These are phyloP conservation scores for Aspergillus brasiliensis DNA, from an alignment of 2,329 filamentous ascomycete genomes.

Conservation along the genomic window DNA sequence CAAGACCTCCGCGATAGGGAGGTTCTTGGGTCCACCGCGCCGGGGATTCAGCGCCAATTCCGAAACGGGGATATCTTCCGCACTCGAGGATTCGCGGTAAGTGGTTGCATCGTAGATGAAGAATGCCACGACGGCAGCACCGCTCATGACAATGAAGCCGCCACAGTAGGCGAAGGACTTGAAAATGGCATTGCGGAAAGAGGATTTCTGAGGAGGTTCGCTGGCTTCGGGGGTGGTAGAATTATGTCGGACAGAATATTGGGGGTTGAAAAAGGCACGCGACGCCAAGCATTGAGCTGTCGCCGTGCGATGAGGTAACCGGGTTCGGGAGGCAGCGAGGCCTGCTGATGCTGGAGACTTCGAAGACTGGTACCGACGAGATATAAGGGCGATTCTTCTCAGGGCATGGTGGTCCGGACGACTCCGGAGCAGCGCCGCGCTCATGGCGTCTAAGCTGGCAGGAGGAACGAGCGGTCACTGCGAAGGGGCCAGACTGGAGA, in stretches of 20 bases:
- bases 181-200: conserved; percentile 59
- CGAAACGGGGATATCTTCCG: conserved; percentile 78
- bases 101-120: conserved; percentile 94
- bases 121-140: conserved; percentile 73
- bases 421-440: conserved; percentile 34
- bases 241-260: conserved; percentile 34
- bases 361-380: conserved; percentile 23
- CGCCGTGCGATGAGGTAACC: conserved; percentile 24
- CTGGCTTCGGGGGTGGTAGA: conserved; percentile 31
- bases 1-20: conserved; percentile 84
- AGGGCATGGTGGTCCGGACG: conserved; percentile 31
- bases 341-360: conserved; percentile 15
- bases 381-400: conserved; percentile 28
- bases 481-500: neutral
- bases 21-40: conserved; percentile 87
- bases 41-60: conserved; percentile 78
- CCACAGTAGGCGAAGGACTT: conserved; percentile 72
- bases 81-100: conserved; percentile 71
- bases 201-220: conserved; percentile 29
- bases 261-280: conserved; percentile 22
- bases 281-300: conserved; percentile 27
- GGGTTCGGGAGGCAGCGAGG: conserved; percentile 19
- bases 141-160: conserved; percentile 71
- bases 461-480: neutral
- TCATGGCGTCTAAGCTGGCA: conserved; percentile 27